phyloP scores from a whole-genome alignment of 345 rosid genomes.

The Lagerstroemia speciosa region DNA sequence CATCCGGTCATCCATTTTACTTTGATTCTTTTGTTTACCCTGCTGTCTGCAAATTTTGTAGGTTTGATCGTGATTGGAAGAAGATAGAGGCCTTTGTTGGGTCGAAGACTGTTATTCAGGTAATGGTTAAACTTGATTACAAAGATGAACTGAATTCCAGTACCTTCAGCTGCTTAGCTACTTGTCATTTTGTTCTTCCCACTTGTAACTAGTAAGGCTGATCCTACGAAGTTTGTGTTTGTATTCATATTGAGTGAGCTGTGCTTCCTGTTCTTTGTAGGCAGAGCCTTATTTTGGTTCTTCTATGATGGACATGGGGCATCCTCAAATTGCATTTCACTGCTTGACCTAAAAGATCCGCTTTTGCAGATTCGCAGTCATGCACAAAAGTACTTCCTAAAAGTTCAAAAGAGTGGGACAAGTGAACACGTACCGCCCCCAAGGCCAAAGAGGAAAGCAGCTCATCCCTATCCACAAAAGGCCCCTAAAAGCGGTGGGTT shows the following conservation, averaged over 20 bases:
- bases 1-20: neutral
- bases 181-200: neutral
- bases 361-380: slow-evolving; percentile 82
- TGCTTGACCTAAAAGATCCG: slow-evolving; percentile 8
- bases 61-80: slow-evolving; percentile 98
- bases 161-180: neutral
- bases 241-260: neutral
- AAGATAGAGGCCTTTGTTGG: slow-evolving; percentile 96
- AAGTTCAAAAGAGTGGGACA: slow-evolving; percentile 86
- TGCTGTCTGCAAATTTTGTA: slow-evolving; percentile 12
- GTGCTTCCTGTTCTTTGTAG: neutral
- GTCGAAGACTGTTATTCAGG: slow-evolving; percentile 92
- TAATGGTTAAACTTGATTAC: slow-evolving; percentile 11
- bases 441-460: slow-evolving; percentile 88
- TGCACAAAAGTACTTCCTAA: slow-evolving; percentile 86
- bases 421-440: slow-evolving; percentile 93
- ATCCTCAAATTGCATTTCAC: slow-evolving; percentile 4
- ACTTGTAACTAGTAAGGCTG: neutral
- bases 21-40: neutral
- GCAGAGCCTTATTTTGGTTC: neutral
- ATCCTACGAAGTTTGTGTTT: neutral
- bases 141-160: neutral
- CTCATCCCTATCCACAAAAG: slow-evolving; percentile 92
- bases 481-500: slow-evolving; percentile 57
- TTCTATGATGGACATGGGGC: neutral